Evolutionary conservation across 2,329 filamentous ascomycete species (phyloP).

Genomic region (Trichothecium sympodiale): DNA sequence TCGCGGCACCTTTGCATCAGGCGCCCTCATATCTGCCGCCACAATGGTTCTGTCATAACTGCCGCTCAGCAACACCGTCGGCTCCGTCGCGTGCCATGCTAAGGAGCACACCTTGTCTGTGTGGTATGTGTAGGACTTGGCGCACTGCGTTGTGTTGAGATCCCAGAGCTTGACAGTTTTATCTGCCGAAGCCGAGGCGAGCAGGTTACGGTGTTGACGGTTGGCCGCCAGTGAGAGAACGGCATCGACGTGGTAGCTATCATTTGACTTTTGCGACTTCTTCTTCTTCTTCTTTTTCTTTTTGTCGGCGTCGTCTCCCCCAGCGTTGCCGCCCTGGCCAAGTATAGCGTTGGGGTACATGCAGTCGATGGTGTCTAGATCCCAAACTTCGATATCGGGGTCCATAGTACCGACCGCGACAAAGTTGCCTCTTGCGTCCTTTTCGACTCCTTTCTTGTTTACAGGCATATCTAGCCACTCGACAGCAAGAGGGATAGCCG

Average conservation of each 20-base stretch:
- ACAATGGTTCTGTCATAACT: slow-evolving; percentile 93
- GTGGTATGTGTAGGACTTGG: slow-evolving; percentile 91
- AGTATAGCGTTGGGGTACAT: slow-evolving; percentile 98
- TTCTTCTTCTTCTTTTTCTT: slow-evolving; percentile 74
- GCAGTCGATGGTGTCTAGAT: slow-evolving; percentile 88
- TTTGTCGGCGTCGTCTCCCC: slow-evolving; percentile 23
- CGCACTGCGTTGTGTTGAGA: slow-evolving; percentile 80
- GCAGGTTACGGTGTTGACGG: slow-evolving; percentile 82
- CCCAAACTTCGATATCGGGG: slow-evolving; percentile 97
- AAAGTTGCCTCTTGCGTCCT: slow-evolving; percentile 70
- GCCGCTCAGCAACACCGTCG: slow-evolving; percentile 81
- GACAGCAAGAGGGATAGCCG: slow-evolving; percentile 86
- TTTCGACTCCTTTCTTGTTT: slow-evolving; percentile 51
- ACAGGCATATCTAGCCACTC: slow-evolving; percentile 96
- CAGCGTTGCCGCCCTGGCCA: slow-evolving; percentile 54
- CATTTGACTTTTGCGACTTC: slow-evolving; percentile 80
- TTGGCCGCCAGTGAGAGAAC: slow-evolving; percentile 88
- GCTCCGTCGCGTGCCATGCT: slow-evolving; percentile 81
- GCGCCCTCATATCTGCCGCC: slow-evolving; percentile 91
- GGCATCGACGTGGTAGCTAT: slow-evolving; percentile 87
- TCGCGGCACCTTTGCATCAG: slow-evolving; percentile 66
- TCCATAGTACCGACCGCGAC: slow-evolving; percentile 96
- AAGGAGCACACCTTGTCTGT: slow-evolving; percentile 96
- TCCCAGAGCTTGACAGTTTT: slow-evolving; percentile 98
- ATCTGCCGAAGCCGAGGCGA: slow-evolving; percentile 91